Evolutionary conservation across 768 basidiomycete species (phyloP).

Genomic region (Crassisporium funariophilum): DNA sequence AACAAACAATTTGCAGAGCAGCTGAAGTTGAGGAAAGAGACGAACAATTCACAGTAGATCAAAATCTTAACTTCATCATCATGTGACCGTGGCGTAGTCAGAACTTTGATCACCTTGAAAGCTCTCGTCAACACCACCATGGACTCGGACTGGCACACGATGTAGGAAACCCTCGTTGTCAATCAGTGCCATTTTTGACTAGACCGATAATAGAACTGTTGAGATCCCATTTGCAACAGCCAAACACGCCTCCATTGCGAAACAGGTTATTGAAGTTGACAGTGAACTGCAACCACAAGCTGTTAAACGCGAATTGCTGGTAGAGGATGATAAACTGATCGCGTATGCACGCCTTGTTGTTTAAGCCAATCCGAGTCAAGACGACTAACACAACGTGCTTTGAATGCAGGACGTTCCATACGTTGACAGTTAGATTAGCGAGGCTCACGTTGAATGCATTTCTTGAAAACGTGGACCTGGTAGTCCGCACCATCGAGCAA

Average conservation of each 20-base stretch:
- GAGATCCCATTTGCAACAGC: constrained; percentile 76
- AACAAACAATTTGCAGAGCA: too few species aligned
- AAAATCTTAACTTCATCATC: too few species aligned
- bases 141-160: constrained; percentile 50
- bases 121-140: constrained; percentile 6
- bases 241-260: constrained; percentile 80
- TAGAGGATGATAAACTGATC: constrained; percentile 68
- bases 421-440: constrained; percentile 82
- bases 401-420: constrained; percentile 61
- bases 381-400: too few species aligned
- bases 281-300: constrained; percentile 79
- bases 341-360: constrained; percentile 56
- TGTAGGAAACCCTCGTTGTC: constrained; percentile 38
- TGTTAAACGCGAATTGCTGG: constrained; percentile 69
- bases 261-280: constrained; percentile 86
- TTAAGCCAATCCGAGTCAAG: constrained; percentile 5
- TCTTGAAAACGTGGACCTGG: constrained; percentile 86
- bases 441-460: constrained; percentile 84
- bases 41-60: too few species aligned
- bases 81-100: too few species aligned
- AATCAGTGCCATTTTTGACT: not conserved
- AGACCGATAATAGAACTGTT: constrained; percentile 41
- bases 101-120: not conserved
- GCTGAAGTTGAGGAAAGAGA: too few species aligned
- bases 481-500: constrained; percentile 77